Percentiles rank a stretch among this genome's conserved stretches.
phyloP scores from a whole-genome alignment of 208 protist species.

The Trypanosoma brucei region DNA sequence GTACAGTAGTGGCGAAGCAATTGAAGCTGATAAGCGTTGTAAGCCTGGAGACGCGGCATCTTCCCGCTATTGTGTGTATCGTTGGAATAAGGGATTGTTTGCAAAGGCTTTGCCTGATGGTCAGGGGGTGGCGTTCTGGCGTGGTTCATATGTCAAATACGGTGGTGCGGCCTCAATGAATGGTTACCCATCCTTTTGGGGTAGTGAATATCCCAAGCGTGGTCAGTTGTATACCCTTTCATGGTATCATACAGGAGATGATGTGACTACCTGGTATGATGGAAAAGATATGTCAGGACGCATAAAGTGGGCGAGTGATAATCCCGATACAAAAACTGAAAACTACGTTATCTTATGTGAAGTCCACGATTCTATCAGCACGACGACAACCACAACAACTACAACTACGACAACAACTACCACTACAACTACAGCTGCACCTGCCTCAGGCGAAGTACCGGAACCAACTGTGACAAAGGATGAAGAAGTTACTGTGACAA shows the following conservation, averaged over 20 bases:
- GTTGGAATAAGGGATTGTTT: background rate
- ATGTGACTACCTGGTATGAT: background rate
- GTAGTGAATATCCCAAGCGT: too few relatives aligned
- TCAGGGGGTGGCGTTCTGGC: too few relatives aligned
- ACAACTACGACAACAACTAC: background rate
- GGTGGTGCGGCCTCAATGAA: too few relatives aligned
- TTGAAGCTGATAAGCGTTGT: too few relatives aligned
- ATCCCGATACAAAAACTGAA: background rate
- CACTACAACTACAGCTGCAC: background rate
- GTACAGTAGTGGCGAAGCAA: too few relatives aligned
- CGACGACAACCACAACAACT: background rate
- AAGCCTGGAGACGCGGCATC: too few relatives aligned
- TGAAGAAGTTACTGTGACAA: too few relatives aligned
- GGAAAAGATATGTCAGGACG: background rate
- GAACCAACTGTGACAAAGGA: too few relatives aligned
- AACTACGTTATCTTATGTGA: background rate
- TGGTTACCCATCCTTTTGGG: too few relatives aligned
- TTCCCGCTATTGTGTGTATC: background rate
- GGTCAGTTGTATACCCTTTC: background rate
- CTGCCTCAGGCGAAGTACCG: too few relatives aligned
- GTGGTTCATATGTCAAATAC: too few relatives aligned
- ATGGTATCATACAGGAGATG: background rate
- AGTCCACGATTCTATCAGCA: background rate
- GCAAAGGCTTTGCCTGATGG: background rate
- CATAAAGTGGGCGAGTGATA: background rate